phyloP scores from a whole-genome alignment of 1,284 basidiomycete genomes.

The Puccinia sorghi region DNA sequence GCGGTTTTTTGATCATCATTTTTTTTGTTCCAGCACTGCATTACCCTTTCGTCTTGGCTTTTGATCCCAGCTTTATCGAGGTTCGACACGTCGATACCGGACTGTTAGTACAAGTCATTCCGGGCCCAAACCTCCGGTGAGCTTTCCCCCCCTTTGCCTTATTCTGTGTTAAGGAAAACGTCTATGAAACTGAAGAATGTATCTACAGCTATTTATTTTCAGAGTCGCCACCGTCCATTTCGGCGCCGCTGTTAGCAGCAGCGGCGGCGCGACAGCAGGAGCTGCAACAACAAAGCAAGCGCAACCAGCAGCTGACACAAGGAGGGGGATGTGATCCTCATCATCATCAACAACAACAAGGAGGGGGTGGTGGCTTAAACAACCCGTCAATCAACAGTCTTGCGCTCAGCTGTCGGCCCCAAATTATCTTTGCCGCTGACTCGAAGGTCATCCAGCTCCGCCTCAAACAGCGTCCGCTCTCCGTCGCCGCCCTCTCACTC shows the following conservation, averaged over 20 bases:
- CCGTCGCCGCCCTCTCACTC: slow-evolving; percentile 29
- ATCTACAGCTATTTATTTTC: slow-evolving; percentile 75
- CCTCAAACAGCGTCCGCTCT: slow-evolving; percentile 12
- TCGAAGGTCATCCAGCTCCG: slow-evolving; percentile 21
- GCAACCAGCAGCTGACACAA: not conserved
- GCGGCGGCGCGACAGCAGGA: slow-evolving; percentile 19
- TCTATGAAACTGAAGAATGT: slow-evolving; percentile 41
- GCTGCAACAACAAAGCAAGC: slow-evolving; percentile 19
- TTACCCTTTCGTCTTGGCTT: slow-evolving; percentile 94
- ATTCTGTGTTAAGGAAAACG: slow-evolving; percentile 41
- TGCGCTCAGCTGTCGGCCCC: slow-evolving; percentile 41
- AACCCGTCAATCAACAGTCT: slow-evolving; percentile 26
- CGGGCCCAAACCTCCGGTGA: slow-evolving; percentile 60
- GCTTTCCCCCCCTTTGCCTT: slow-evolving; percentile 20
- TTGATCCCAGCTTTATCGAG: slow-evolving; percentile 95
- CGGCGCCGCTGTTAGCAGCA: slow-evolving; percentile 49
- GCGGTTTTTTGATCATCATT: slow-evolving; percentile 41
- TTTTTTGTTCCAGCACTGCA: slow-evolving; percentile 70
- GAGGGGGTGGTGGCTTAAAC: slow-evolving; percentile 3
- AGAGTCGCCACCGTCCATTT: slow-evolving; percentile 80
- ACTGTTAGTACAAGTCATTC: slow-evolving; percentile 88
- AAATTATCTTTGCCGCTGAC: slow-evolving; percentile 52
- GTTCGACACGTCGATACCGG: slow-evolving; percentile 94
- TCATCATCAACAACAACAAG: not conserved
- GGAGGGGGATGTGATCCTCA: not conserved